Base-by-base conservation (phyloP, 331 rosid species). In the Phaseolus coccineus region DNA sequence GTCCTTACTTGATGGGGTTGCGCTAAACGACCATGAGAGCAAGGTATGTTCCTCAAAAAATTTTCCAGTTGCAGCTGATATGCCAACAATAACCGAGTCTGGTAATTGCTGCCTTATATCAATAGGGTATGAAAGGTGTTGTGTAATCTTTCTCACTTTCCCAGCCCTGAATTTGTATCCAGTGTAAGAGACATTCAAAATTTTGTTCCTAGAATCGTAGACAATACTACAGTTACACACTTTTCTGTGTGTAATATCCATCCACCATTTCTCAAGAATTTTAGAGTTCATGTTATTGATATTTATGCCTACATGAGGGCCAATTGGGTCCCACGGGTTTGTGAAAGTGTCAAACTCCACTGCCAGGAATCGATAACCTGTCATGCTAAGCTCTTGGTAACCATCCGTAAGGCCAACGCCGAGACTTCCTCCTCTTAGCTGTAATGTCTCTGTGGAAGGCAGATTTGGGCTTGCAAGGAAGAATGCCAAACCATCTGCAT, bases 261-360 rank as follows among this genome's bases (percentile, higher is more conserved):
- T 1, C 4, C 2, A 10, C 88, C 90, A 84, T 37, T 58, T 7
- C 22, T 16, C 19, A 1, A 53, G 1, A 9, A 12, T 62, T 5
- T 0, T 16, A 50, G 87, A 87, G 2, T 0, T 48, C 69, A 80
- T 22, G 6, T 33, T 56, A 69, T 80, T 85, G 56, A 77, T 8
- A 59, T 85, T 44, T 2, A 84, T 37, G 1, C 83, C 83, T 3
- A 79, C 89, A 39, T 83, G 87, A 6, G 50, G 6, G 1, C 5
- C 6, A 5, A 3, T 3, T 0, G 76, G 85, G 30, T 85, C 86
- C 71, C 79, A 81, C 0, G 0, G 0, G 39, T 84, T 68, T 14
- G 5, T 8, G 24, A 1, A 64, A 33, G 88, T 80, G 42, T 82
- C 90, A 52, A 87, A 87, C 77, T 84, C 85, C 19, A 87, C 85